Evolutionary conservation across 2,329 filamentous ascomycete species (phyloP), one percentile per base, ranked within the genome.

Genomic region (Furcasterigmium furcatum): DNA sequence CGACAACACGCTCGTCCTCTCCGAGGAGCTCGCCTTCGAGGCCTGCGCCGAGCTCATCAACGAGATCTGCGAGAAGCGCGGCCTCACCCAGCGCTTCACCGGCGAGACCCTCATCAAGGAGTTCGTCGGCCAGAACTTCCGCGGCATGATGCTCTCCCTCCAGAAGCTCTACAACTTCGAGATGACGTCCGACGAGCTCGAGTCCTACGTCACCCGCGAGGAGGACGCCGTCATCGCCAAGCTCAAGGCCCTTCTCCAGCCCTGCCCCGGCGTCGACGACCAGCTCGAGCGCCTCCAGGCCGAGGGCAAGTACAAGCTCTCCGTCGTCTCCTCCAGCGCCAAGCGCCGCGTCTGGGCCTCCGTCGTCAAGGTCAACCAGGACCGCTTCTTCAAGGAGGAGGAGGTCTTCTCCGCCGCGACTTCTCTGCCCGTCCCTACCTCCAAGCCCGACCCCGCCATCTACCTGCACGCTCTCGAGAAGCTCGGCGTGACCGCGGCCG

Each of bases 71-170:
- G 75, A 77, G 57, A 77, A 79, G 60, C 77, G 85, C 60, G 71
- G 76, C 57, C 74, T 89, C 49, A 55, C 65, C 24, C 75, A 81
- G 56, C 81, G 79, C 62, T 96, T 95, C 74, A 91, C 87, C 4
- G 87, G 87, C 60, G 80, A 84, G 40, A 77, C 82, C 49, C 84
- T 96, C 52, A 88, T 95, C 70, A 73, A 77, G 56, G 88, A 95
- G 71, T 96, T 95, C 60, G 89, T 96, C 57, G 91, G 91, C 58
- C 87, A 94, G 66, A 95, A 95, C 79, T 96, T 95, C 79, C 88
- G 90, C 56, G 88, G 89, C 68, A 95, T 95, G 88, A 84, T 95
- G 70, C 68, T 74, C 48, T 82, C 81, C 50, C 81, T 96, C 50
- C 84, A 91, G 67, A 72, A 82, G 65, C 85, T 87, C 67, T 84